A percentile compares a stretch with the other conserved stretches of the same genome.
Evolutionary conservation across 108 stramenopile genomes (phyloP).

Genomic region (Mayamaea pseudoterrestris): DNA sequence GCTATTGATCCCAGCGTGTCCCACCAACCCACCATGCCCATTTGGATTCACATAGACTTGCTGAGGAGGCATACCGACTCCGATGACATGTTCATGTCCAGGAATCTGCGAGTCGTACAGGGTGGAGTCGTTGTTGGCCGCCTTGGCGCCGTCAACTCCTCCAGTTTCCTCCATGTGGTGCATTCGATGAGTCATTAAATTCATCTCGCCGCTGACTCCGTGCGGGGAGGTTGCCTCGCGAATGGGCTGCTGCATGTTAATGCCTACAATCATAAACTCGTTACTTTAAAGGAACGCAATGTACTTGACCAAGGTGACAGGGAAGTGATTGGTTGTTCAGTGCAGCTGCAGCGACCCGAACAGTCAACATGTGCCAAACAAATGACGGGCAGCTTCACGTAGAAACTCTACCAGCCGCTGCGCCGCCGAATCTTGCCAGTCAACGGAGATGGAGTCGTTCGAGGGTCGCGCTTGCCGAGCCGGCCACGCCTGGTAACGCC

Average conservation of each 20-base stretch:
- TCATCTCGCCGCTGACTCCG: not conserved
- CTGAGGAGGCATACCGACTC: conserved; percentile 14
- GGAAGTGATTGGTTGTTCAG: not conserved
- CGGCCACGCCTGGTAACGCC: too few species aligned
- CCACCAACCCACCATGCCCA: not conserved
- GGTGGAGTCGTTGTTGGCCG: conserved; percentile 6
- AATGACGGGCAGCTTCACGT: too few species aligned
- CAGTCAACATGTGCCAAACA: too few species aligned
- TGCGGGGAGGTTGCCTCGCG: not conserved
- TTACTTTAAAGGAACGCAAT: not conserved
- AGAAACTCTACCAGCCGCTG: too few species aligned
- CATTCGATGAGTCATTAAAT: not conserved
- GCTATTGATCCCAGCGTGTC: conserved; percentile 8
- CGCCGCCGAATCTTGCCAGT: not conserved
- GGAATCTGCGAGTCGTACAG: conserved; percentile 3
- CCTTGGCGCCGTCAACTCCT: not conserved
- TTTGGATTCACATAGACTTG: conserved; percentile 23
- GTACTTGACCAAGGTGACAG: not conserved
- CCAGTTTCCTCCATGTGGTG: not conserved
- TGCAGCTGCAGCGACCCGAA: not conserved
- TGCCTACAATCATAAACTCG: conserved; percentile 4
- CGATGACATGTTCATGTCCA: not conserved
- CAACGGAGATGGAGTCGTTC: not conserved
- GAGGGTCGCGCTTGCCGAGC: too few species aligned
- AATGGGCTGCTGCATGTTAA: not conserved